Conservation (phyloP, 1,284 basidiomycete species). For the Schizophyllum commune region DNA sequence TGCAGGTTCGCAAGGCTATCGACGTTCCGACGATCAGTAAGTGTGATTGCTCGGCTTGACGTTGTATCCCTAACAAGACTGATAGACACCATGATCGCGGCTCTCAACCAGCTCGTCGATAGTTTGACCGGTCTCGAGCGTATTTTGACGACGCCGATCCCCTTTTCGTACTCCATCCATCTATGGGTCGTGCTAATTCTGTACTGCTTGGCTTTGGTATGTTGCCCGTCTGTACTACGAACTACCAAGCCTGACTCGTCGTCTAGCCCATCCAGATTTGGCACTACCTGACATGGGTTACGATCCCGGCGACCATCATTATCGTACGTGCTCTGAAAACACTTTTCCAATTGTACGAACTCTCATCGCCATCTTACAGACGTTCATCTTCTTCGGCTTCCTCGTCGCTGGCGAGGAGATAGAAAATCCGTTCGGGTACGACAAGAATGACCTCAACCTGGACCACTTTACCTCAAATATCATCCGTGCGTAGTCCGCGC, state of each 20-base stretch:
- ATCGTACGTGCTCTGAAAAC: conserved; percentile 16
- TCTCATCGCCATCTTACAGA: conserved; percentile 20
- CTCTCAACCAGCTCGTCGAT: conserved; percentile 56
- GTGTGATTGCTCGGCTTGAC: conserved; percentile 12
- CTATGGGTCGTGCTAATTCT: conserved; percentile 56
- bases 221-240: conserved; percentile 12
- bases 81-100: conserved; percentile 42
- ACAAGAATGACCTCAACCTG: conserved; percentile 62
- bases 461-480: conserved; percentile 62
- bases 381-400: conserved; percentile 66
- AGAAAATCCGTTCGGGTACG: conserved; percentile 46
- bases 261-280: conserved; percentile 65
- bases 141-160: conserved; percentile 74
- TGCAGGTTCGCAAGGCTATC: conserved; percentile 51
- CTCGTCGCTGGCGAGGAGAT: conserved; percentile 65
- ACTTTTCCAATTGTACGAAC: background rate
- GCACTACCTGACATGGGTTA: conserved; percentile 49
- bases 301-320: conserved; percentile 54
- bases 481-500: conserved; percentile 39
- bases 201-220: conserved; percentile 50
- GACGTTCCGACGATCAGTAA: conserved; percentile 63
- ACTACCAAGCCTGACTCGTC: background rate
- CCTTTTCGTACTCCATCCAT: conserved; percentile 67
- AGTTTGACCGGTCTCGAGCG: conserved; percentile 66
- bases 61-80: background rate